Evolutionary conservation across 2,329 filamentous ascomycete species (phyloP).

Genomic region (Scytalidium sp.): DNA sequence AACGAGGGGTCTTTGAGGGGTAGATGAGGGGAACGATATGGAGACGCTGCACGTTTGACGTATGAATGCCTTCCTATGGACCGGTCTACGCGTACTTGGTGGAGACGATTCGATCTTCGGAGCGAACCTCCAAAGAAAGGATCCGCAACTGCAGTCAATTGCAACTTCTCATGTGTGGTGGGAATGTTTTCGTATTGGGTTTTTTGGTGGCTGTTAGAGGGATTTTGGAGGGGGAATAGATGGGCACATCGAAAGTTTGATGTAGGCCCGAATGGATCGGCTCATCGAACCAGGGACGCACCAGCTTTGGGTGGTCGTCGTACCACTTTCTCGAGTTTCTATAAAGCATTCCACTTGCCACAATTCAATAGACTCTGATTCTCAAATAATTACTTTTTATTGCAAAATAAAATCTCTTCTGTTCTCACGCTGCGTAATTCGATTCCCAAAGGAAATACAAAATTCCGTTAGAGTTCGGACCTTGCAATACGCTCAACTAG

Average conservation of each 20-base stretch:
- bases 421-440: background rate
- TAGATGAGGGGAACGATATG: background rate
- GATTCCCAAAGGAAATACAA: too few relatives aligned
- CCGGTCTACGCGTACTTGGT: background rate
- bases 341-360: background rate
- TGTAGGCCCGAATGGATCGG: background rate
- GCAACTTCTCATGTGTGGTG: too few relatives aligned
- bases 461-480: too few relatives aligned
- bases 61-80: background rate
- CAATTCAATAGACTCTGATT: background rate
- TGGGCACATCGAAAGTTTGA: background rate
- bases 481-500: too few relatives aligned
- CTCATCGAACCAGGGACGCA: background rate
- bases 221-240: background rate
- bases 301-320: background rate
- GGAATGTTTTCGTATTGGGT: too few relatives aligned
- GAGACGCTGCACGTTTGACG: background rate
- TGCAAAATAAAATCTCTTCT: background rate
- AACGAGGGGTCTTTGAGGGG: background rate
- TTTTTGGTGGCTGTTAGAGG: too few relatives aligned
- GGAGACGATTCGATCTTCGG: background rate
- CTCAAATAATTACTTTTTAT: background rate
- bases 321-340: background rate
- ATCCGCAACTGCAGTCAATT: too few relatives aligned
- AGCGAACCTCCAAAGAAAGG: background rate